Conservation (phyloP, 1,139 yeast genomes). For the Lodderomyces metapsilosis region DNA sequence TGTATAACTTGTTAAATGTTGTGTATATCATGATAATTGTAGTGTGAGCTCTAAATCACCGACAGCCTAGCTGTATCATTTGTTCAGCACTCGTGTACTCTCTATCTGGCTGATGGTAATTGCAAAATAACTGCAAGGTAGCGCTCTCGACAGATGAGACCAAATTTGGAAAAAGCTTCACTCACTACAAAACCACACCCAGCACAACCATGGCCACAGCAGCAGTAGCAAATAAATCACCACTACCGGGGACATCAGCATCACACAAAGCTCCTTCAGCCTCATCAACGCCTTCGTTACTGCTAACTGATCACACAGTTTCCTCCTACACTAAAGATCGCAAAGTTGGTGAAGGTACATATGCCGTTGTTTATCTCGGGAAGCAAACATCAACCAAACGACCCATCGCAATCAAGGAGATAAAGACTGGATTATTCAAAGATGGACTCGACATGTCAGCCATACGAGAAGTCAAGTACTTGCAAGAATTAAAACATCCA, state of each 20-base stretch:
- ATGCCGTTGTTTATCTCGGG: constrained; percentile 94
- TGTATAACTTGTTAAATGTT: too few relatives aligned
- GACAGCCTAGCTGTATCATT: too few relatives aligned
- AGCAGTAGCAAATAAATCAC: not conserved
- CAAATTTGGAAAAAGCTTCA: too few relatives aligned
- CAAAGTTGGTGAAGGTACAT: constrained; percentile 98
- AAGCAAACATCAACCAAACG: constrained; percentile 55
- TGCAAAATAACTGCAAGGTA: too few relatives aligned
- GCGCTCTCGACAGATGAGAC: too few relatives aligned
- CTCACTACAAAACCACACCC: not conserved
- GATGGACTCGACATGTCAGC: constrained; percentile 99
- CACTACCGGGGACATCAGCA: not conserved
- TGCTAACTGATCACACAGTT: not conserved
- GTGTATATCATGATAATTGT: too few relatives aligned
- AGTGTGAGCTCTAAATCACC: too few relatives aligned
- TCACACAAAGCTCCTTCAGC: not conserved
- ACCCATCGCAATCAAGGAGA: constrained; percentile 88
- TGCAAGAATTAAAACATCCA: constrained; percentile 79
- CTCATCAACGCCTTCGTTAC: not conserved
- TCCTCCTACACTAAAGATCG: constrained; percentile 51
- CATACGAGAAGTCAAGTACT: constrained; percentile 86
- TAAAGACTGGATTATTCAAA: constrained; percentile 90
- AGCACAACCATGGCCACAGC: not conserved
- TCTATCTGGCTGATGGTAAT: too few relatives aligned
- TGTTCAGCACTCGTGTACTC: too few relatives aligned